A percentile compares a stretch with the other conserved stretches of the same genome.
Conservation (phyloP, 768 basidiomycete species). For the Psilocybe subaeruginosa region DNA sequence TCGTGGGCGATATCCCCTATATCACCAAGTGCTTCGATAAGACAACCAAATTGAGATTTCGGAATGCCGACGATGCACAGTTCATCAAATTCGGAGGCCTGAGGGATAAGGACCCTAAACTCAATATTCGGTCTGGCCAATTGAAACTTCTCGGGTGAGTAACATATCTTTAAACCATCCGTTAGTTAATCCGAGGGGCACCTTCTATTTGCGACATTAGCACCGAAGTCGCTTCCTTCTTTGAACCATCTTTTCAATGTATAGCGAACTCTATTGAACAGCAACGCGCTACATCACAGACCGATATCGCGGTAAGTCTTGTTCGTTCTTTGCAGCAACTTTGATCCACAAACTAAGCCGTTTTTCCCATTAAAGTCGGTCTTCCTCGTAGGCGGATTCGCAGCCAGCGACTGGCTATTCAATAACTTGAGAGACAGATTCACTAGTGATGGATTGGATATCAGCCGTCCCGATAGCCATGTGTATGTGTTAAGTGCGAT, state of each 20-base stretch:
- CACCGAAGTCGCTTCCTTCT: constrained; percentile 32
- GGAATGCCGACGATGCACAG: constrained; percentile 35
- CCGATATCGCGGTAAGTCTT: constrained; percentile 33
- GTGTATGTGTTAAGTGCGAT: constrained; percentile 35
- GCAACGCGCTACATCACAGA: constrained; percentile 24
- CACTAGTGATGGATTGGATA: constrained; percentile 31
- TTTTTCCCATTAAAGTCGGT: constrained; percentile 30
- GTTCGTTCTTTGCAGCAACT: not conserved
- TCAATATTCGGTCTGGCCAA: constrained; percentile 47
- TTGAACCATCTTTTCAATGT: constrained; percentile 33
- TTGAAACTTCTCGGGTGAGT: constrained; percentile 42
- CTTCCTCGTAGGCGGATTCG: constrained; percentile 57
- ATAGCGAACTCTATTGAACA: constrained; percentile 29
- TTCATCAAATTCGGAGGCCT: constrained; percentile 50
- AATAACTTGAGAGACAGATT: constrained; percentile 39
- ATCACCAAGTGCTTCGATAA: constrained; percentile 48
- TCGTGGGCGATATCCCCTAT: constrained; percentile 37
- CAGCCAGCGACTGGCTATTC: constrained; percentile 53
- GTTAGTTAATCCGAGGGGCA: not conserved
- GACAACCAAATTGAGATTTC: constrained; percentile 46
- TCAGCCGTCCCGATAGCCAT: constrained; percentile 51
- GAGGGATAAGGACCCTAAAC: constrained; percentile 38
- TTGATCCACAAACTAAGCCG: not conserved
- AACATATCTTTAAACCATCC: not conserved
- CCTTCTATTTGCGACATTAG: constrained; percentile 13